phyloP scores from a whole-genome alignment of 169 alveolate genomes.

The Perkinsus marinus region DNA sequence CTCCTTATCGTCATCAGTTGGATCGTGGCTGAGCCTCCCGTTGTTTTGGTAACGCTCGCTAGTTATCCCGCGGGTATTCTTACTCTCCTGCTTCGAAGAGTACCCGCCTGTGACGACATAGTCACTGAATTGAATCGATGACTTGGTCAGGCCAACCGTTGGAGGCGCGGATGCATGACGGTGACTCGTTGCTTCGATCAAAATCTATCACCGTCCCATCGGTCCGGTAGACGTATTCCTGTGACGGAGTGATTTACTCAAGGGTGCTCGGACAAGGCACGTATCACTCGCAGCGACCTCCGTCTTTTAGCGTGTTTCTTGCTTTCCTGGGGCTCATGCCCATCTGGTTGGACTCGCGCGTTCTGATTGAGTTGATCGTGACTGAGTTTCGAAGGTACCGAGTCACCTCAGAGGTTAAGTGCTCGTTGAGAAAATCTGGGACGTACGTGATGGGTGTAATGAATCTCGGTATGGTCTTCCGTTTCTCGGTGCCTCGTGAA shows the following conservation, averaged over 20 bases:
- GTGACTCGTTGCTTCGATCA: background rate
- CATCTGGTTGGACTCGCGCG: background rate
- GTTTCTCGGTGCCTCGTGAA: background rate
- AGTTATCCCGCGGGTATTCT: background rate
- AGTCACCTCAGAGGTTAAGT: background rate
- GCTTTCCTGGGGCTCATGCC: background rate
- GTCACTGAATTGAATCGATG: background rate
- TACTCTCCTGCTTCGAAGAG: background rate
- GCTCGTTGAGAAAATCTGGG: background rate
- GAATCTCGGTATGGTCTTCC: background rate
- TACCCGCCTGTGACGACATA: background rate
- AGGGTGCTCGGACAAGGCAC: background rate
- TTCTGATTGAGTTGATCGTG: background rate
- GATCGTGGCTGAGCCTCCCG: background rate
- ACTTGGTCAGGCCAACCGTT: too few species aligned
- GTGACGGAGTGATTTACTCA: background rate
- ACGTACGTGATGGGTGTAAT: background rate
- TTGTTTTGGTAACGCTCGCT: background rate
- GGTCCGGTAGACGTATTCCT: background rate
- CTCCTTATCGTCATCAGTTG: background rate
- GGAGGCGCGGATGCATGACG: background rate
- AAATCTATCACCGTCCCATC: background rate
- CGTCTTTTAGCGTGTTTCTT: background rate
- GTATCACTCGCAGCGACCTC: background rate
- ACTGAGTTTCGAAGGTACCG: background rate